phyloP scores from a whole-genome alignment of 1,284 basidiomycete genomes.

The Mycena sp. region DNA sequence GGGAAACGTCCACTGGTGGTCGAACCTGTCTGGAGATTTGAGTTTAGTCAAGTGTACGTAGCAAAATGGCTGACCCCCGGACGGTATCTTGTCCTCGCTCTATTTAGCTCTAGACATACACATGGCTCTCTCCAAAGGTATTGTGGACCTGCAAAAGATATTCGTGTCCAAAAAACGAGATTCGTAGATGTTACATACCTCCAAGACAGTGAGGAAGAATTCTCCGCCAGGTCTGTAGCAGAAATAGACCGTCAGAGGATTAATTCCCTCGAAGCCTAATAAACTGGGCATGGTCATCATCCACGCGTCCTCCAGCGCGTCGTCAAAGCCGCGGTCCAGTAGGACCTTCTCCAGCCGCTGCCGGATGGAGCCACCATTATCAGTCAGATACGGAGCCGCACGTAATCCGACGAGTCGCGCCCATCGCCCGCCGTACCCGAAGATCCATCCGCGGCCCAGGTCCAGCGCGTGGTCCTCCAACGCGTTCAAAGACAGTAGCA shows the following conservation, averaged over 20 bases:
- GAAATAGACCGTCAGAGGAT: constrained; percentile 80
- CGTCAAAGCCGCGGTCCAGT: constrained; percentile 38
- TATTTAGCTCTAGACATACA: constrained; percentile 62
- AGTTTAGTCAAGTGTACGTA: not conserved
- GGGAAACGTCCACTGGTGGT: constrained; percentile 77
- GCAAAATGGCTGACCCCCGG: constrained; percentile 47
- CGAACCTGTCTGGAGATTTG: constrained; percentile 44
- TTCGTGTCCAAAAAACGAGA: not conserved
- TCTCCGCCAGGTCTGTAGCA: constrained; percentile 56
- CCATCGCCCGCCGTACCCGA: constrained; percentile 59
- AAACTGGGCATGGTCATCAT: constrained; percentile 82
- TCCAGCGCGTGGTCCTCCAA: constrained; percentile 64
- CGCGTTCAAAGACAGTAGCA: constrained; percentile 67
- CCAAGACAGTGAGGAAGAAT: constrained; percentile 66
- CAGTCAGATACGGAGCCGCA: constrained; percentile 57
- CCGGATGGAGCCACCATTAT: constrained; percentile 42
- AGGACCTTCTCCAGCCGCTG: constrained; percentile 53
- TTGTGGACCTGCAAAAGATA: constrained; percentile 69
- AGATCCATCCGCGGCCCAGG: constrained; percentile 57
- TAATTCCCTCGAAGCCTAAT: constrained; percentile 77
- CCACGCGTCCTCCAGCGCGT: constrained; percentile 62
- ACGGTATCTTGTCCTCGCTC: constrained; percentile 50
- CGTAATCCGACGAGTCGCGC: constrained; percentile 59
- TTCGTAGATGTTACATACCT: constrained; percentile 47
- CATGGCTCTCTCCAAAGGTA: constrained; percentile 80